Base-by-base conservation (phyloP, 2,329 filamentous ascomycete genomes). In the Epichloe hybrida region DNA sequence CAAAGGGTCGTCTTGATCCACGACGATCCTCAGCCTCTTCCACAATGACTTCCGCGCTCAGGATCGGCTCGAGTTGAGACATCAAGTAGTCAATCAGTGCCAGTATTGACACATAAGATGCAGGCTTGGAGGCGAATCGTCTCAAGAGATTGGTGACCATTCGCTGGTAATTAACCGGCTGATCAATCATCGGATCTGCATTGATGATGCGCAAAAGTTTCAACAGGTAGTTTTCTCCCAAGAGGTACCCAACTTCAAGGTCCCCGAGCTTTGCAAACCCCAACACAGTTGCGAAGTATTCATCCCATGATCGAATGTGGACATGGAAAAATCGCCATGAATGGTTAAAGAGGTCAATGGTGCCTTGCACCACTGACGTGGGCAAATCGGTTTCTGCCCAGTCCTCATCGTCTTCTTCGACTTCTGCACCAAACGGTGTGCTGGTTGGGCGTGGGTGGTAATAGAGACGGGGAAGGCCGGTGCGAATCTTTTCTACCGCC, bases 271-370 rank as follows among this genome's bases (percentile, higher is more conserved):
- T 72, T 13, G 80, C 79, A 60, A 90, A 83, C n/a, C 70, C 70
- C n/a, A 76, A 61, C 54, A 90, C 71, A n/a, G 84, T 74, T 12
- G 77, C 76, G 61, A 91, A 91, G 52, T 84, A 83, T 59, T 91
- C 86, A 41, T 82, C 78, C 87, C 87, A 93, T 3, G 84, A 77
- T 51, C 81, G 77, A 31, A 80, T 69, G 44, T 75, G 71, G 3
- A 70, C 65, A 53, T 86, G 80, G 51, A 88, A 80, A n/a, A 67
- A 70, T 3, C 74, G 68, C 77, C 80, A 88, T 3, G 87, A 64
- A 21, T 72, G 64, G 34, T 72, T 68, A 47, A 88, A 70, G 21
- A 79, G 66, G 17, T 60, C 57, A 40, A 81, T 64, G 4, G 68
- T 64, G 2, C 64, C 61, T 27, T 64, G 59, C 21, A 76, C 21